These are phyloP conservation scores for Avena eriantha DNA, from an alignment of 176 grass and related monocot genomes.

Conservation along the genomic window DNA sequence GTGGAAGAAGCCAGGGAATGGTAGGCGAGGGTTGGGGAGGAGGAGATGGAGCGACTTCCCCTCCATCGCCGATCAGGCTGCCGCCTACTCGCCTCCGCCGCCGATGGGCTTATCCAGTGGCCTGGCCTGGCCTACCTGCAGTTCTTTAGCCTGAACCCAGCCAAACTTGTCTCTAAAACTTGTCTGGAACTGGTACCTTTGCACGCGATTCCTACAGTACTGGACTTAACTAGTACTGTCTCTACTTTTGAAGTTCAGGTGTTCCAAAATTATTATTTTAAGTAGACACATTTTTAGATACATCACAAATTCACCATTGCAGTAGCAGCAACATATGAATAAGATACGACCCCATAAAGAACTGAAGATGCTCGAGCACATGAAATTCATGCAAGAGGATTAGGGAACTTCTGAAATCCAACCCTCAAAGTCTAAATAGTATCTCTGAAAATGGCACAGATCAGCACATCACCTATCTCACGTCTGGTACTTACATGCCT, in stretches of 20 bases:
- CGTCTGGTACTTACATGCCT: constrained; percentile 35
- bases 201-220: neutral
- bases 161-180: neutral
- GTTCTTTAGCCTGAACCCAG: neutral
- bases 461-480: constrained; percentile 1
- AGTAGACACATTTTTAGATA: too few species aligned
- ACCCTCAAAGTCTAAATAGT: neutral
- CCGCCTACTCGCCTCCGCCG: neutral
- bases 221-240: too few species aligned
- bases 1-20: neutral
- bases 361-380: constrained; percentile 7
- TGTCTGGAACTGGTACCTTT: neutral
- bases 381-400: neutral
- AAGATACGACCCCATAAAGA: neutral
- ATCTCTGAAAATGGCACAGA: constrained; percentile 27
- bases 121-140: neutral
- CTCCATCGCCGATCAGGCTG: constrained; percentile 45
- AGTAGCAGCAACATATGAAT: neutral
- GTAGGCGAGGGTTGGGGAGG: constrained; percentile 23
- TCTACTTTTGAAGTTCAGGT: neutral
- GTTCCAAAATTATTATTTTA: neutral
- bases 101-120: constrained; percentile 13
- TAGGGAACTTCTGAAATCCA: neutral
- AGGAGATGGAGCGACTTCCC: constrained; percentile 41
- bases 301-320: neutral